Percentiles rank a stretch among this genome's conserved stretches.
Evolutionary conservation across 2,329 filamentous ascomycete genomes (phyloP).

Genomic region (Chrysoporthe deuterocubensis): DNA sequence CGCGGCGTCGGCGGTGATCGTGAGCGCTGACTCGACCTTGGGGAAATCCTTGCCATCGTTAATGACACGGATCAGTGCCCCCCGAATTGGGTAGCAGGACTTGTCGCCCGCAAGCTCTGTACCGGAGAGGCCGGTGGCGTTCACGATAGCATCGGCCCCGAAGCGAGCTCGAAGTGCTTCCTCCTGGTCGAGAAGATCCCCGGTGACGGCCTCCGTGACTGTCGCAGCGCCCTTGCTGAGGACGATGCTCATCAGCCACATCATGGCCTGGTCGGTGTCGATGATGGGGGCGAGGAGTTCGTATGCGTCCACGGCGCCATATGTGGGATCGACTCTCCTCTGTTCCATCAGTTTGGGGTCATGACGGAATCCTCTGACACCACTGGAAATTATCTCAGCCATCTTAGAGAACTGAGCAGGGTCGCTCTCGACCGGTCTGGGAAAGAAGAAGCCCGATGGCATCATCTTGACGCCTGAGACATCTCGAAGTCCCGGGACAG

Average conservation of each 20-base stretch:
- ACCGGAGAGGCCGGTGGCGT: conserved; percentile 46
- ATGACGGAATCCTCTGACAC: conserved; percentile 44
- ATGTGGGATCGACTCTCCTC: conserved; percentile 37
- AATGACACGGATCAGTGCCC: conserved; percentile 48
- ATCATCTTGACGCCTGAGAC: conserved; percentile 44
- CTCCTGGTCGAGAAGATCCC: conserved; percentile 43
- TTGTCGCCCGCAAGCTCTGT: conserved; percentile 43
- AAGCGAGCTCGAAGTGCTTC: conserved; percentile 39
- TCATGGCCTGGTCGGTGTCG: conserved; percentile 50
- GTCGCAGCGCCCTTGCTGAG: conserved; percentile 45
- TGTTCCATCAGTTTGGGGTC: conserved; percentile 42
- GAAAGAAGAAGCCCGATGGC: conserved; percentile 46
- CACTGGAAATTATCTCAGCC: conserved; percentile 44
- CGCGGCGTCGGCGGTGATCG: conserved; percentile 45
- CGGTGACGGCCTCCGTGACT: conserved; percentile 42
- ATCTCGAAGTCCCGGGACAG: conserved; percentile 37
- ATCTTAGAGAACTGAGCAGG: conserved; percentile 42
- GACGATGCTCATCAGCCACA: conserved; percentile 46
- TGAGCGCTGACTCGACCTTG: conserved; percentile 45
- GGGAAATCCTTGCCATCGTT: conserved; percentile 49
- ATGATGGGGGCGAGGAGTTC: conserved; percentile 50
- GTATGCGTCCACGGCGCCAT: conserved; percentile 48
- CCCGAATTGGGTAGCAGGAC: conserved; percentile 48
- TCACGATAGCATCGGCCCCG: conserved; percentile 48
- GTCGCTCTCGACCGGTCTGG: conserved; percentile 39